phyloP scores from a whole-genome alignment of 805 yeast genomes.

The Dipodascus geniculatus region DNA sequence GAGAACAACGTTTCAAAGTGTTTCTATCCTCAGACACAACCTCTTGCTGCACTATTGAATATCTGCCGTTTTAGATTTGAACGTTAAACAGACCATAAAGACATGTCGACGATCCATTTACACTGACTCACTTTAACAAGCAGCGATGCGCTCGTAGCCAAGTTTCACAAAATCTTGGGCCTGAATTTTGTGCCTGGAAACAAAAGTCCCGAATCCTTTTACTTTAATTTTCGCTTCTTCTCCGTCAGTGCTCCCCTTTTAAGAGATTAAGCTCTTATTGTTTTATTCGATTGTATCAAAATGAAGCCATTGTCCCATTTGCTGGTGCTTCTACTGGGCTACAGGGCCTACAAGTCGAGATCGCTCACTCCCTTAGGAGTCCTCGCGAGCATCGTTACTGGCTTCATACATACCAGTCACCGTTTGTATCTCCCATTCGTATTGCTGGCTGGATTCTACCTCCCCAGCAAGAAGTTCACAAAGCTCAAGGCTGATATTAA shows the following conservation, averaged over 20 bases:
- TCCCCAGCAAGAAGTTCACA: constrained; percentile 30
- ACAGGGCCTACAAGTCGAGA: constrained; percentile 8
- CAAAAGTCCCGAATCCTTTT: background rate
- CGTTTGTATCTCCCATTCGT: constrained; percentile 25
- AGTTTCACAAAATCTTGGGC: too few relatives aligned
- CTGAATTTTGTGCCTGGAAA: too few relatives aligned
- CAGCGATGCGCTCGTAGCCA: too few relatives aligned
- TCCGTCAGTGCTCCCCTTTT: background rate
- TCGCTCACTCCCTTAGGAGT: constrained; percentile 30
- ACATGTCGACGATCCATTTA: too few relatives aligned
- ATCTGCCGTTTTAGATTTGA: too few relatives aligned
- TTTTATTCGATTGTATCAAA: background rate
- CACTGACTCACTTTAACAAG: too few relatives aligned
- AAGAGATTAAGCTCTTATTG: background rate
- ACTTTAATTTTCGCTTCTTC: background rate
- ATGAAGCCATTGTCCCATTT: background rate
- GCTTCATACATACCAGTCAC: constrained; percentile 30
- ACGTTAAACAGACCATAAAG: too few relatives aligned
- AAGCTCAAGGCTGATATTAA: constrained; percentile 30
- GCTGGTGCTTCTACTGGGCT: background rate
- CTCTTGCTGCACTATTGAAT: too few relatives aligned
- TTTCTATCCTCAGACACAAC: too few relatives aligned
- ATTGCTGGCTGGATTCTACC: constrained; percentile 27
- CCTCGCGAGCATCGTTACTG: constrained; percentile 28
- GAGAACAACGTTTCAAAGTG: too few relatives aligned